Percentiles rank a stretch among this genome's conserved stretches.
phyloP scores from a whole-genome alignment of 352 stramenopile species.

The Albugo laibachii region DNA sequence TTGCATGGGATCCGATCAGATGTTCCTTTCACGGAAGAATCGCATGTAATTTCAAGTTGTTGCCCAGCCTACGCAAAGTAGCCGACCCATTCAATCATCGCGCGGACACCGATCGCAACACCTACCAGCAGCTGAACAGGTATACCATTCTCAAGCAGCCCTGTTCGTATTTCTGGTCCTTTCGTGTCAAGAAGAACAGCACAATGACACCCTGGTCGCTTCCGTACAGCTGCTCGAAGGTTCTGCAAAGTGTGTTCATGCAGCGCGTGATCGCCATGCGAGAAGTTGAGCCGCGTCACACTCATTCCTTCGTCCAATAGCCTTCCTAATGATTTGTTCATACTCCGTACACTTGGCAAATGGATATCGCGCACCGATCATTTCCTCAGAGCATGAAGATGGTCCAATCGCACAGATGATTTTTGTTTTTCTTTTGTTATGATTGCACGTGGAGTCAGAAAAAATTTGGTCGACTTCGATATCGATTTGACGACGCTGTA shows the following conservation, averaged over 20 bases:
- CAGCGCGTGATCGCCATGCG: conserved; percentile 82
- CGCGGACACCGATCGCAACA: conserved; percentile 52
- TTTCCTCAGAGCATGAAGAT: conserved; percentile 89
- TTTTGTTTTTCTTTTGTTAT: conserved; percentile 80
- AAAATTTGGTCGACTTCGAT: conserved; percentile 58
- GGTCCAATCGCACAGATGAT: conserved; percentile 98
- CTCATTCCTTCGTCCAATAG: conserved; percentile 71
- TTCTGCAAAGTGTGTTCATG: conserved; percentile 47
- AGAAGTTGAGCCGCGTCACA: conserved; percentile 92
- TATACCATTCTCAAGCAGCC: conserved; percentile 71
- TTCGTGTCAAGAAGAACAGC: conserved; percentile 89
- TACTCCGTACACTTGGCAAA: too few species aligned
- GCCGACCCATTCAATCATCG: conserved; percentile 83
- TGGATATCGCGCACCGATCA: conserved; percentile 51
- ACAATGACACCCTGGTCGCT: conserved; percentile 73
- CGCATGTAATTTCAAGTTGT: conserved; percentile 71
- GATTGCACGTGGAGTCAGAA: conserved; percentile 19
- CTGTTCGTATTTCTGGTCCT: conserved; percentile 88
- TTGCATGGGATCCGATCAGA: conserved; percentile 82
- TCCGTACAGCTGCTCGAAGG: conserved; percentile 29
- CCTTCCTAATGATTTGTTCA: too few species aligned
- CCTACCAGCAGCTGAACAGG: conserved; percentile 68
- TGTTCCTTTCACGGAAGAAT: conserved; percentile 83
- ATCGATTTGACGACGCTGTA: conserved; percentile 16
- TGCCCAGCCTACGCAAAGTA: conserved; percentile 77